phyloP scores from a whole-genome alignment of 805 yeast genomes.

The Monosporozyma aerobia region DNA sequence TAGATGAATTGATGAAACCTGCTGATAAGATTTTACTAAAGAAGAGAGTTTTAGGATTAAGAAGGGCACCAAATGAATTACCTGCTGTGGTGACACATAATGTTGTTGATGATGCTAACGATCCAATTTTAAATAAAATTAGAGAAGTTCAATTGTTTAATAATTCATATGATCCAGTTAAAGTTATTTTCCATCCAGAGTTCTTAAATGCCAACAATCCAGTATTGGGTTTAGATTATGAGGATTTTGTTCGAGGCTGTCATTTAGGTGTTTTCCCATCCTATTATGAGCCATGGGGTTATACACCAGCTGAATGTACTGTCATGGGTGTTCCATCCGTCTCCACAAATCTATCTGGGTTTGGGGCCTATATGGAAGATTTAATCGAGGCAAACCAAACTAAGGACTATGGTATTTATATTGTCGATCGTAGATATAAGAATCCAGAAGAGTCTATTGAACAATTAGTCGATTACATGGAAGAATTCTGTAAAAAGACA shows the following conservation, averaged over 20 bases:
- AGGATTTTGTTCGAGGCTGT: slow-evolving; percentile 96
- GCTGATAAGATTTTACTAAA: slow-evolving; percentile 83
- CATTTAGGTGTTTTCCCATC: slow-evolving; percentile 98
- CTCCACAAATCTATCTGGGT: slow-evolving; percentile 91
- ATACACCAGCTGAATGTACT: slow-evolving; percentile 98
- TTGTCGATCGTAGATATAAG: slow-evolving; percentile 89
- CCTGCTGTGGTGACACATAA: slow-evolving; percentile 97
- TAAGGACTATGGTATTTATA: slow-evolving; percentile 91
- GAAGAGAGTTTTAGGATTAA: slow-evolving; percentile 86
- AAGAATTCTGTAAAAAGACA: slow-evolving; percentile 75
- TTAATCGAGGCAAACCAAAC: slow-evolving; percentile 73
- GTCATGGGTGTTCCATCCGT: slow-evolving; percentile 99
- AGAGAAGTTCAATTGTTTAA: slow-evolving; percentile 88
- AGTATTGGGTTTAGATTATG: slow-evolving; percentile 84
- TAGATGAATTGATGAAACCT: slow-evolving; percentile 76
- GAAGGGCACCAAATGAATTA: slow-evolving; percentile 57
- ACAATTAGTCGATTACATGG: slow-evolving; percentile 84
- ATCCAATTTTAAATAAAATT: slow-evolving; percentile 85
- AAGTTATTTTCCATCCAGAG: slow-evolving; percentile 95
- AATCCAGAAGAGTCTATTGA: slow-evolving; percentile 88
- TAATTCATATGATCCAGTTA: slow-evolving; percentile 81
- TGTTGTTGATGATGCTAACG: slow-evolving; percentile 85
- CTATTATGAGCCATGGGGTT: slow-evolving; percentile 99
- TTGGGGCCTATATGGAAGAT: slow-evolving; percentile 98
- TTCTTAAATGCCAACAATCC: slow-evolving; percentile 93